Evolutionary conservation across 495 filamentous ascomycete genomes (phyloP).

Genomic region (Geopyxis carbonaria): DNA sequence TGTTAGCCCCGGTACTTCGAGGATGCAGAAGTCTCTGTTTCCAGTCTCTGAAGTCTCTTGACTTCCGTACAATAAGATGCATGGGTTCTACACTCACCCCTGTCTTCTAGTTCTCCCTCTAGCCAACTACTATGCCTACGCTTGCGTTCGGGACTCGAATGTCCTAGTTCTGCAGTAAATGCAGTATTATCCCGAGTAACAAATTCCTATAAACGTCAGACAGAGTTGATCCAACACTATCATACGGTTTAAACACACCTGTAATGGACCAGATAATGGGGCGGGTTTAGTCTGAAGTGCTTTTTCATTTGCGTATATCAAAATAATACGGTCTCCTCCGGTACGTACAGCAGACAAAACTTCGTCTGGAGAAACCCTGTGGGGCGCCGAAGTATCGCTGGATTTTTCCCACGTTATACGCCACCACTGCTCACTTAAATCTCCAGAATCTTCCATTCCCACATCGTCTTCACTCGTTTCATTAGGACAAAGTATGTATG

Average conservation of each 20-base stretch:
- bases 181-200: conserved; percentile 21
- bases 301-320: conserved; percentile 27
- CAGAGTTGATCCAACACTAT: background rate
- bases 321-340: conserved; percentile 21
- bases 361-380: conserved; percentile 26
- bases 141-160: conserved; percentile 13
- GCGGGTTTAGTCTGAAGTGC: conserved; percentile 19
- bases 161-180: conserved; percentile 17
- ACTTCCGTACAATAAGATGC: conserved; percentile 15
- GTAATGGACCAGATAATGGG: conserved; percentile 24
- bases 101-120: conserved; percentile 15
- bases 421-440: conserved; percentile 28
- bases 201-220: conserved; percentile 17
- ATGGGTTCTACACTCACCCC: conserved; percentile 15
- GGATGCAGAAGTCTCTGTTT: conserved; percentile 2
- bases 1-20: too few species aligned
- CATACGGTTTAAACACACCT: conserved; percentile 17
- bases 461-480: conserved; percentile 15
- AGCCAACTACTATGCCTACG: conserved; percentile 17
- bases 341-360: conserved; percentile 26
- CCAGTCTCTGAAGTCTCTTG: conserved; percentile 14
- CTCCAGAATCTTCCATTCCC: conserved; percentile 8
- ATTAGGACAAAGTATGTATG: conserved; percentile 13
- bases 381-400: conserved; percentile 15
- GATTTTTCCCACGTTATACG: conserved; percentile 17